Conservation (phyloP, 2,329 filamentous ascomycete species). For the Tolypocladium tundrense region DNA sequence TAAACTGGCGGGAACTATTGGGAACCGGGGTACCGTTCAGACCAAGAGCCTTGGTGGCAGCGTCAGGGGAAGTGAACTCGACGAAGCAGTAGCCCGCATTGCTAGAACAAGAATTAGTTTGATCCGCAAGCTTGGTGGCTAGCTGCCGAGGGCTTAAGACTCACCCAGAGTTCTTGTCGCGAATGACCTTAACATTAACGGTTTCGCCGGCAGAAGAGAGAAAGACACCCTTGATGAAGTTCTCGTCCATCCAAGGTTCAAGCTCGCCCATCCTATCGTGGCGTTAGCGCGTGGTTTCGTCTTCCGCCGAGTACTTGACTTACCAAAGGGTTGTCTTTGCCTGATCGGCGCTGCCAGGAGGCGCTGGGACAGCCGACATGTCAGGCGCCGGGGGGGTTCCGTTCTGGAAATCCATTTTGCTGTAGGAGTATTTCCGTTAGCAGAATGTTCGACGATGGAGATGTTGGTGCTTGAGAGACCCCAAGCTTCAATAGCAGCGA, state of each 20-base stretch:
- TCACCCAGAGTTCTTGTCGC: slow-evolving; percentile 96
- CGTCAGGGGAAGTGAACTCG: slow-evolving; percentile 74
- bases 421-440: slow-evolving; percentile 6
- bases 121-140: background rate
- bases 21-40: slow-evolving; percentile 85
- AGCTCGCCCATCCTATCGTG: slow-evolving; percentile 87
- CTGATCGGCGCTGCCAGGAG: slow-evolving; percentile 29
- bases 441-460: background rate
- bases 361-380: slow-evolving; percentile 23
- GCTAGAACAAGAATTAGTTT: slow-evolving; percentile 31
- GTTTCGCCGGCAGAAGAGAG: slow-evolving; percentile 79
- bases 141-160: slow-evolving; percentile 9
- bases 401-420: slow-evolving; percentile 26
- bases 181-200: slow-evolving; percentile 99
- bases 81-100: slow-evolving; percentile 99
- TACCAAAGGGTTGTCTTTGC: slow-evolving; percentile 52
- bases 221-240: slow-evolving; percentile 93
- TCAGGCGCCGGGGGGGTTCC: slow-evolving; percentile 28
- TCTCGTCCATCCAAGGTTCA: slow-evolving; percentile 98
- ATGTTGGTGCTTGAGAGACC: no score
- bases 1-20: slow-evolving; percentile 91
- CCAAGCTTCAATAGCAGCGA: background rate
- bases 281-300: slow-evolving; percentile 5
- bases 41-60: slow-evolving; percentile 81
- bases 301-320: slow-evolving; percentile 5